Percentiles rank a stretch among this genome's conserved stretches.
Conservation (phyloP, 495 filamentous ascomycete species). For the Penicillium longicatenatum region DNA sequence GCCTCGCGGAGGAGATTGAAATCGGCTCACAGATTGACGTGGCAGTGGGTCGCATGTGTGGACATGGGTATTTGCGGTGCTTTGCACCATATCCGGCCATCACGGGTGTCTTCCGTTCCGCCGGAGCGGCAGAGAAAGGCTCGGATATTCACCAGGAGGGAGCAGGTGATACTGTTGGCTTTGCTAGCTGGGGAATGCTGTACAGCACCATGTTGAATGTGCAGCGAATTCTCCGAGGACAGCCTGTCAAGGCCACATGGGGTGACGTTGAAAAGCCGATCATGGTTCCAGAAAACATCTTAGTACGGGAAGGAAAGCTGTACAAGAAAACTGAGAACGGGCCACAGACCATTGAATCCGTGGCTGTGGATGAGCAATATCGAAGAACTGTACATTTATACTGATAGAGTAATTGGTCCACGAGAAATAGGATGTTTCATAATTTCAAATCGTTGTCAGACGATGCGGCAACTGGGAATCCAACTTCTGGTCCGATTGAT, state of each 20-base stretch:
- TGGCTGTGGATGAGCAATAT: background rate
- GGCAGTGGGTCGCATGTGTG: constrained; percentile 9
- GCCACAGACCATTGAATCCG: background rate
- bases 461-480: background rate
- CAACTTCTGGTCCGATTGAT: too few species aligned
- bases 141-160: constrained; percentile 15
- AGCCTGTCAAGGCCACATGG: constrained; percentile 24
- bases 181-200: constrained; percentile 27
- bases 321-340: background rate
- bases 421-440: background rate
- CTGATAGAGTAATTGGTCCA: background rate
- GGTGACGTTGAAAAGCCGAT: constrained; percentile 16
- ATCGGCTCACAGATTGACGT: constrained; percentile 12
- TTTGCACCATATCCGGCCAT: constrained; percentile 15
- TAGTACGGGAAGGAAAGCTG: background rate
- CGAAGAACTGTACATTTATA: background rate
- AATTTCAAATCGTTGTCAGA: background rate
- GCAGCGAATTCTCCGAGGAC: constrained; percentile 20
- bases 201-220: constrained; percentile 54
- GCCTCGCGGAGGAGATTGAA: constrained; percentile 1
- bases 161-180: background rate
- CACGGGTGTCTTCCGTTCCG: constrained; percentile 4
- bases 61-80: constrained; percentile 15
- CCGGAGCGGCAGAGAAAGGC: constrained; percentile 6
- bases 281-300: background rate